Percentiles rank a stretch among this genome's conserved stretches.
Conservation (phyloP, 768 basidiomycete species). For the Leccinellum luteum region DNA sequence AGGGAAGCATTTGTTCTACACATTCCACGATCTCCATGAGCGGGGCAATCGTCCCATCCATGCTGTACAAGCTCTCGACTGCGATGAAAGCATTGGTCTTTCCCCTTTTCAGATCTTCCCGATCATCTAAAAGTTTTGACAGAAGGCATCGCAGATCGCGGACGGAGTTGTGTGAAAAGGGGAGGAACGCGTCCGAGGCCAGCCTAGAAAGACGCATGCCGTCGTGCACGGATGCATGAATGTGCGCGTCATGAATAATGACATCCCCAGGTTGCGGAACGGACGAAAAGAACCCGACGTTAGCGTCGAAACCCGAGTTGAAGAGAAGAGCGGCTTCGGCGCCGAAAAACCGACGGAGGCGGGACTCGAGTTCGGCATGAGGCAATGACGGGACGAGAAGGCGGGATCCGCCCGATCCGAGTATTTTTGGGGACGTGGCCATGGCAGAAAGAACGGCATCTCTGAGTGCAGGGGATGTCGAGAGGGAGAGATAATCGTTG, state of each 20-base stretch:
- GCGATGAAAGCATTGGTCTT: constrained; percentile 66
- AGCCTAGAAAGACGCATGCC: constrained; percentile 72
- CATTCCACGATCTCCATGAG: constrained; percentile 61
- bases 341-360: constrained; percentile 63
- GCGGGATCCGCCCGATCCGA: constrained; percentile 87
- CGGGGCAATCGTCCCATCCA: constrained; percentile 93
- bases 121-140: constrained; percentile 35
- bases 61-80: constrained; percentile 88
- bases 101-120: constrained; percentile 38
- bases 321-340: constrained; percentile 72
- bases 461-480: constrained; percentile 57
- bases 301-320: constrained; percentile 93
- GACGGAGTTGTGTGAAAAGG: constrained; percentile 77
- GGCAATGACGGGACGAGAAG: constrained; percentile 61
- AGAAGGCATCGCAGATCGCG: constrained; percentile 47
- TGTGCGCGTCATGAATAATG: constrained; percentile 79
- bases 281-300: constrained; percentile 79
- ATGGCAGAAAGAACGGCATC: constrained; percentile 56
- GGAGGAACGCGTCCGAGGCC: constrained; percentile 31
- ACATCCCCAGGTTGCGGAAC: constrained; percentile 77
- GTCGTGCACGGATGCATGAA: constrained; percentile 91
- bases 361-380: constrained; percentile 69
- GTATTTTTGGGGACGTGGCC: constrained; percentile 47
- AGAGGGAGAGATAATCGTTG: constrained; percentile 89
- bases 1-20: constrained; percentile 59